A percentile compares a stretch with the other conserved stretches of the same genome.
Evolutionary conservation across 2,329 filamentous ascomycete species (phyloP).

Genomic region (Capronia coronata): DNA sequence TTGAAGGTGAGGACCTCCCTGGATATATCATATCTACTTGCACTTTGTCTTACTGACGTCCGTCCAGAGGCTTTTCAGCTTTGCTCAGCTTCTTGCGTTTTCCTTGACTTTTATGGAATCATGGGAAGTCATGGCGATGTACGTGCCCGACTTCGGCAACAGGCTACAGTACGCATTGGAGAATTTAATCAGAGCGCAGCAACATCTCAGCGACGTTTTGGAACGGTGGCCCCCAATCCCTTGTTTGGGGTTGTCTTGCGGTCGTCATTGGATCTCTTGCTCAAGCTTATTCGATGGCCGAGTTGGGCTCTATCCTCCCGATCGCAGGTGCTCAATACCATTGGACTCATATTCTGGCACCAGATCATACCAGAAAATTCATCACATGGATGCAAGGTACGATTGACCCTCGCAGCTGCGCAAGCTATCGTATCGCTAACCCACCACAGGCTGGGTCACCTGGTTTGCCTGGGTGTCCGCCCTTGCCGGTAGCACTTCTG

Average conservation of each 20-base stretch:
- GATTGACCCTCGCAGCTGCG: conserved; percentile 17
- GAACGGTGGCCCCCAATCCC: conserved; percentile 33
- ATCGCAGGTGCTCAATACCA: conserved; percentile 41
- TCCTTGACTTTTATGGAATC: conserved; percentile 24
- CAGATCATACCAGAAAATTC: conserved; percentile 30
- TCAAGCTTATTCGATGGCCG: conserved; percentile 35
- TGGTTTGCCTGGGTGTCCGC: conserved; percentile 38
- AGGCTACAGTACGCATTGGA: no score
- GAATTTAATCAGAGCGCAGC: conserved; percentile 3
- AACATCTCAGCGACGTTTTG: conserved; percentile 28
- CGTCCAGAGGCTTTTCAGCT: conserved; percentile 21
- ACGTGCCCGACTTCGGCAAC: not conserved
- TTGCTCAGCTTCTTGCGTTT: conserved; percentile 25
- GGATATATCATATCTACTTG: not conserved
- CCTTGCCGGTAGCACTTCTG: conserved; percentile 33
- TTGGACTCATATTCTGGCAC: conserved; percentile 36
- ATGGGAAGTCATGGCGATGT: conserved; percentile 26
- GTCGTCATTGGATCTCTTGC: conserved; percentile 31
- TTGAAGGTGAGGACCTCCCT: conserved; percentile 8
- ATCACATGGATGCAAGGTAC: conserved; percentile 33
- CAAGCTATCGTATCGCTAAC: not conserved
- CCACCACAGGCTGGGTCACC: conserved; percentile 35
- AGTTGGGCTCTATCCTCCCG: conserved; percentile 39
- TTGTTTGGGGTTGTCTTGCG: conserved; percentile 33
- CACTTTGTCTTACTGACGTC: not conserved